These are phyloP conservation scores for Toxoplasma gondii DNA, from an alignment of 169 alveolate genomes.

Conservation along the genomic window DNA sequence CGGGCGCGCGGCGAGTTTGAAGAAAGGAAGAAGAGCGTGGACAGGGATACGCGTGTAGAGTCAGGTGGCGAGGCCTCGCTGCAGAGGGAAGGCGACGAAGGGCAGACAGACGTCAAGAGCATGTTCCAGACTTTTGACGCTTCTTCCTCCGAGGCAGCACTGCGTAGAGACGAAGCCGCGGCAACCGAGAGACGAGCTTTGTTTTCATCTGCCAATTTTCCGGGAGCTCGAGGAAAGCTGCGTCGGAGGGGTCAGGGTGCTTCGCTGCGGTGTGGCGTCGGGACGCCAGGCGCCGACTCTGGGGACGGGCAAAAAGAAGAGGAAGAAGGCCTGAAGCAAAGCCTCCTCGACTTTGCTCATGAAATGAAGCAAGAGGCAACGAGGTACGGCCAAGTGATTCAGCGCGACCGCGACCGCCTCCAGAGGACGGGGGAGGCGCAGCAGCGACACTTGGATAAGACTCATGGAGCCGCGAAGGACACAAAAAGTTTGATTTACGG, in stretches of 20 bases:
- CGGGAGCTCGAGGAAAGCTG: not conserved
- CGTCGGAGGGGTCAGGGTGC: not conserved
- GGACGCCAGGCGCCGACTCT: not conserved
- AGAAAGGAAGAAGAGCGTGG: not conserved
- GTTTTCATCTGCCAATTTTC: too few species aligned
- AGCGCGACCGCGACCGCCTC: conserved; percentile 12
- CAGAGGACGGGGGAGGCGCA: conserved; percentile 19
- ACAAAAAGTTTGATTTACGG: not conserved
- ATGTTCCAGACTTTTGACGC: too few species aligned
- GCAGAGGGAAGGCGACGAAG: too few species aligned
- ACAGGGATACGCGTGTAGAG: too few species aligned
- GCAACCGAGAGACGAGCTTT: too few species aligned
- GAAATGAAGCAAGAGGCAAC: conserved; percentile 14
- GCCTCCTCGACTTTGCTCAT: not conserved
- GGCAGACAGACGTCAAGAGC: too few species aligned
- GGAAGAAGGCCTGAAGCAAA: not conserved
- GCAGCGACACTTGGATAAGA: not conserved
- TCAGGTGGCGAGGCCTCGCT: too few species aligned
- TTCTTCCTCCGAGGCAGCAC: too few species aligned
- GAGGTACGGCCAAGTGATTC: not conserved
- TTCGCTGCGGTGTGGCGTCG: not conserved
- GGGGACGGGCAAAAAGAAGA: not conserved
- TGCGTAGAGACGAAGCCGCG: too few species aligned
- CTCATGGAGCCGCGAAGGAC: not conserved
- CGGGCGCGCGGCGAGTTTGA: too few species aligned